Conservation (phyloP, 2,329 filamentous ascomycete genomes). For the Phialophora verrucosa region DNA sequence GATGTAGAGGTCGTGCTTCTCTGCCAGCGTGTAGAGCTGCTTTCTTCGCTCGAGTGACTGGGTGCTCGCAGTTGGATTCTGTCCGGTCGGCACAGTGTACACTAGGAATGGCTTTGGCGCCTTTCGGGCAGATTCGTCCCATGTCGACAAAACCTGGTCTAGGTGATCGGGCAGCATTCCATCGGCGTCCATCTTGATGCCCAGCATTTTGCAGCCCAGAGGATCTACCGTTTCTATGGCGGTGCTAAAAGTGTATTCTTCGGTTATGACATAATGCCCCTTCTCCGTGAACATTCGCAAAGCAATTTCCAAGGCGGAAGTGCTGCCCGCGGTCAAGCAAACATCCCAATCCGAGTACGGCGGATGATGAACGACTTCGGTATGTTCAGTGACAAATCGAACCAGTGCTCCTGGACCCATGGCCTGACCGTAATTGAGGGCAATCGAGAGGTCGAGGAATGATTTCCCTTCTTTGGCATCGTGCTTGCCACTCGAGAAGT, state of each 20-base stretch:
- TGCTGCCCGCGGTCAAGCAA: conserved; percentile 82
- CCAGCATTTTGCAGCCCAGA: conserved; percentile 65
- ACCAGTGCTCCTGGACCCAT: conserved; percentile 84
- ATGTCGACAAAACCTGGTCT: conserved; percentile 67
- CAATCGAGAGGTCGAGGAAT: conserved; percentile 77
- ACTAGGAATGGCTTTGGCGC: conserved; percentile 70
- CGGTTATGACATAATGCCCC: conserved; percentile 79
- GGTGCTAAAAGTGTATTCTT: conserved; percentile 89
- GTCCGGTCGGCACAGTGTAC: conserved; percentile 78
- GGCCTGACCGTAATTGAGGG: conserved; percentile 91
- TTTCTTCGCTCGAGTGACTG: conserved; percentile 70
- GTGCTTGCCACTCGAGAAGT: conserved; percentile 77
- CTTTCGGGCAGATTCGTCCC: conserved; percentile 64
- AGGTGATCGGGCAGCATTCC: conserved; percentile 68
- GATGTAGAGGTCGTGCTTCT: conserved; percentile 84
- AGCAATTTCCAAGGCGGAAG: conserved; percentile 81
- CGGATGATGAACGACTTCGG: conserved; percentile 84
- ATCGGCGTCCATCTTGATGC: conserved; percentile 69
- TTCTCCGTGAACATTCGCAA: conserved; percentile 80
- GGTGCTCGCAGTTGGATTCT: conserved; percentile 90
- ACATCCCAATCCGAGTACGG: conserved; percentile 91
- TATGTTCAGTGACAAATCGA: conserved; percentile 92
- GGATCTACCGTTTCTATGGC: conserved; percentile 70
- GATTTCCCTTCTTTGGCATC: conserved; percentile 70
- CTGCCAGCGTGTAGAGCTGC: conserved; percentile 76